Evolutionary conservation across 768 basidiomycete species (phyloP).

Genomic region (Podaxis mareebaensis): DNA sequence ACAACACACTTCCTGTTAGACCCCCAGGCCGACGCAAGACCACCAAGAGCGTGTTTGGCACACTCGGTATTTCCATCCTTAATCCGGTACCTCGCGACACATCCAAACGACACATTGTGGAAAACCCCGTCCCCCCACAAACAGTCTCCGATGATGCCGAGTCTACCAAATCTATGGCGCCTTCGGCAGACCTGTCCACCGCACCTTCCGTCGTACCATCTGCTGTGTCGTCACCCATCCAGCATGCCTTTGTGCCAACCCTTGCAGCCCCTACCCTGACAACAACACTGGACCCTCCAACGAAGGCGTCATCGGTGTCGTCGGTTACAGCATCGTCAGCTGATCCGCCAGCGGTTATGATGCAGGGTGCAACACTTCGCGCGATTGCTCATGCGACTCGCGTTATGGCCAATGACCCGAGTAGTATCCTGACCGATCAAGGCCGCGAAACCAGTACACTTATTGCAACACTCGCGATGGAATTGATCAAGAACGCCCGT

Average conservation of each 20-base stretch:
- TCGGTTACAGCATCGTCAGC: constrained; percentile 23
- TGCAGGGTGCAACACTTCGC: constrained; percentile 67
- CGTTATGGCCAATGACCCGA: constrained; percentile 81
- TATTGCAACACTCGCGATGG: constrained; percentile 64
- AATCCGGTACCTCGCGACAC: constrained; percentile 38
- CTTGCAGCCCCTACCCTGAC: constrained; percentile 46
- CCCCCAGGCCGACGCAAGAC: constrained; percentile 38
- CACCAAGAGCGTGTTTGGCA: constrained; percentile 69
- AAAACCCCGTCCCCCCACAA: constrained; percentile 9
- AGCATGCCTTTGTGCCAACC: constrained; percentile 19
- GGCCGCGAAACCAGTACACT: constrained; percentile 62
- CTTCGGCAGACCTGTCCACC: constrained; percentile 10
- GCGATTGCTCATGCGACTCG: constrained; percentile 84
- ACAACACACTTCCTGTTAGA: constrained; percentile 17
- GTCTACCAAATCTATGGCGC: constrained; percentile 30
- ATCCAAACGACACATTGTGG: constrained; percentile 1
- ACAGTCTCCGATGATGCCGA: constrained; percentile 34
- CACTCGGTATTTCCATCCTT: constrained; percentile 67
- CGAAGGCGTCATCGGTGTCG: neutral
- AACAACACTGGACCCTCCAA: constrained; percentile 35
- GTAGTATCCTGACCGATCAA: constrained; percentile 72
- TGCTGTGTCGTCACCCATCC: constrained; percentile 19
- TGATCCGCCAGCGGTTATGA: constrained; percentile 27
- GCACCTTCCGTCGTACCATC: constrained; percentile 16
- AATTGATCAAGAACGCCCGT: constrained; percentile 67